Evolutionary conservation across 805 yeast species (phyloP).

Genomic region (Nakazawaea sp.): DNA sequence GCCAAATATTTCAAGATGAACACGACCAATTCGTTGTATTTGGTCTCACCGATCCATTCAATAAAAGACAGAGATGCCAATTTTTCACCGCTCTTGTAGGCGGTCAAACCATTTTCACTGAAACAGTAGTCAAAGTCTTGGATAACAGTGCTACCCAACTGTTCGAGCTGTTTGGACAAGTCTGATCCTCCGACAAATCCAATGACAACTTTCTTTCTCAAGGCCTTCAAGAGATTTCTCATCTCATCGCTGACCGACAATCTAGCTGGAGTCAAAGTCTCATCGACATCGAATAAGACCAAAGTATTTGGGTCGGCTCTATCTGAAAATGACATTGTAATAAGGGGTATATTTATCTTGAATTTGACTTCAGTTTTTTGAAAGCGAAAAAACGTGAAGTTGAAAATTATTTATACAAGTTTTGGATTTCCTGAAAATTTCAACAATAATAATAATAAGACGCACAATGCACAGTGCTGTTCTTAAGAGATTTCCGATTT

Average conservation of each 20-base stretch:
- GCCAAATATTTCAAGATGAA: constrained; percentile 82
- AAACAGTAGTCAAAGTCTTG: constrained; percentile 90
- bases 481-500: too few species aligned
- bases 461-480: too few species aligned
- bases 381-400: neutral
- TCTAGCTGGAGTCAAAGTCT: constrained; percentile 98
- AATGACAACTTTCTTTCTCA: constrained; percentile 88
- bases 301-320: constrained; percentile 80
- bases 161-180: constrained; percentile 90
- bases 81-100: constrained; percentile 84
- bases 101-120: constrained; percentile 97
- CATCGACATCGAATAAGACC: constrained; percentile 96
- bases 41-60: constrained; percentile 90
- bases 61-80: constrained; percentile 93
- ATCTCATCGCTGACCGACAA: constrained; percentile 63
- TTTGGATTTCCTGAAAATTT: too few species aligned
- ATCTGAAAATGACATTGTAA: constrained; percentile 52
- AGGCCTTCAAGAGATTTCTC: constrained; percentile 57
- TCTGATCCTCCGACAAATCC: constrained; percentile 99
- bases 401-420: neutral
- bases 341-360: neutral
- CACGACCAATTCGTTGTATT: constrained; percentile 82
- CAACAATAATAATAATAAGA: too few species aligned
- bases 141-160: constrained; percentile 76
- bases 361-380: neutral